These are phyloP conservation scores for Fusarium abutilonis DNA, from an alignment of 2,329 filamentous ascomycete species.

Conservation along the genomic window DNA sequence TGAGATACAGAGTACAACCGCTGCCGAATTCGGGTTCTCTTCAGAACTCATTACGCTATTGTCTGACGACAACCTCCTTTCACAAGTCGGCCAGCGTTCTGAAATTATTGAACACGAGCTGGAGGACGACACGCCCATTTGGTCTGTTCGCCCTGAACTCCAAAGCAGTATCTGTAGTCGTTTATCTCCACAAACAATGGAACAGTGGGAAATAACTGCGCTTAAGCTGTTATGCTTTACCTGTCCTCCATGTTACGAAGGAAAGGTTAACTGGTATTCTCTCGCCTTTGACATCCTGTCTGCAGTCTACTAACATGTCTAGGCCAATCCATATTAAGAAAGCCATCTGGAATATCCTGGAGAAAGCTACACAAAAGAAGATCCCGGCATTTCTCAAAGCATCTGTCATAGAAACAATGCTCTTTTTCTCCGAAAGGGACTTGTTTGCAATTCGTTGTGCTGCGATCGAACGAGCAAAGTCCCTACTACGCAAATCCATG, in stretches of 20 bases:
- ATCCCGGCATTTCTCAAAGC: conserved; percentile 27
- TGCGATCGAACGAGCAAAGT: conserved; percentile 42
- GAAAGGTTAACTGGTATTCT: conserved; percentile 46
- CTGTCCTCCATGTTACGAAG: conserved; percentile 48
- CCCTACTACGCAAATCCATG: conserved; percentile 44
- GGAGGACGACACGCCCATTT: conserved; percentile 31
- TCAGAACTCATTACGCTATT: conserved; percentile 33
- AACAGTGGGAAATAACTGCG: conserved; percentile 35
- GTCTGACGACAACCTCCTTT: conserved; percentile 24
- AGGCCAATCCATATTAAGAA: conserved; percentile 44
- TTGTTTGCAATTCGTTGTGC: conserved; percentile 38
- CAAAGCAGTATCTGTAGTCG: background rate
- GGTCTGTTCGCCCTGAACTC: conserved; percentile 35
- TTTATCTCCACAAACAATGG: conserved; percentile 27
- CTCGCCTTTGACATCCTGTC: no score
- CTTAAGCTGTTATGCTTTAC: conserved; percentile 45
- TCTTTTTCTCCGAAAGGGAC: conserved; percentile 49
- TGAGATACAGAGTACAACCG: conserved; percentile 41
- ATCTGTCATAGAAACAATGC: conserved; percentile 43
- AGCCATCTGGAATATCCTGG: conserved; percentile 44
- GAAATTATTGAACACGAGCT: conserved; percentile 28
- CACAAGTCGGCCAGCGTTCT: conserved; percentile 4
- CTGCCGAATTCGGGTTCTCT: conserved; percentile 41
- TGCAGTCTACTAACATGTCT: background rate
- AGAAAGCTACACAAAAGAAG: conserved; percentile 30